Conservation (phyloP, 202 grass and related monocot species). For the Elaeis oleifera region DNA sequence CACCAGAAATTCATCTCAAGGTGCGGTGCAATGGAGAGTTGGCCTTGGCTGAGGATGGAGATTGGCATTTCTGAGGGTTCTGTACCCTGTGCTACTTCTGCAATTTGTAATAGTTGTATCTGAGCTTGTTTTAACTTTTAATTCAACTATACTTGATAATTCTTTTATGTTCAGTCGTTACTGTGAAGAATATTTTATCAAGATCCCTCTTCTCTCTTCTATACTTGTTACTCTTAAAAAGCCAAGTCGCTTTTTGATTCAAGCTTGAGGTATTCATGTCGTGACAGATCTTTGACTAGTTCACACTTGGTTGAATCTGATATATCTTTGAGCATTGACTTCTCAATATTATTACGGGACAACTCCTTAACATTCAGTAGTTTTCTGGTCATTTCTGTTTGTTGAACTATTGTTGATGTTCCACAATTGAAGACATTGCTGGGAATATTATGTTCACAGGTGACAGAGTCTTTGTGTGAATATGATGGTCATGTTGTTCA, state of each 20-base stretch:
- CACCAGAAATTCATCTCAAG: constrained; percentile 38
- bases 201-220: not conserved
- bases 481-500: not conserved
- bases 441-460: constrained; percentile 49
- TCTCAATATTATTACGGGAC: not conserved
- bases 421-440: constrained; percentile 26
- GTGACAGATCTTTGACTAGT: too few relatives aligned
- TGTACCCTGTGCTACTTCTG: constrained; percentile 57
- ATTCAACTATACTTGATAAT: too few relatives aligned
- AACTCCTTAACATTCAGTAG: constrained; percentile 67
- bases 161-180: constrained; percentile 16
- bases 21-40: constrained; percentile 22
- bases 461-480: constrained; percentile 36
- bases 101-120: constrained; percentile 15
- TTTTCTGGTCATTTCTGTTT: constrained; percentile 30
- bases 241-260: too few relatives aligned
- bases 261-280: too few relatives aligned
- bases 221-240: not conserved
- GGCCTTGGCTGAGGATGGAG: constrained; percentile 32
- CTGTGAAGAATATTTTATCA: constrained; percentile 3
- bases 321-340: too few relatives aligned
- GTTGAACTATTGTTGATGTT: constrained; percentile 27
- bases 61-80: constrained; percentile 36
- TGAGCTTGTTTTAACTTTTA: constrained; percentile 10
- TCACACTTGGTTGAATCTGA: too few relatives aligned